Percentiles rank a stretch among this genome's conserved stretches.
Evolutionary conservation across 106 monocot genomes (phyloP).

Genomic region (Cymbidium sinense): DNA sequence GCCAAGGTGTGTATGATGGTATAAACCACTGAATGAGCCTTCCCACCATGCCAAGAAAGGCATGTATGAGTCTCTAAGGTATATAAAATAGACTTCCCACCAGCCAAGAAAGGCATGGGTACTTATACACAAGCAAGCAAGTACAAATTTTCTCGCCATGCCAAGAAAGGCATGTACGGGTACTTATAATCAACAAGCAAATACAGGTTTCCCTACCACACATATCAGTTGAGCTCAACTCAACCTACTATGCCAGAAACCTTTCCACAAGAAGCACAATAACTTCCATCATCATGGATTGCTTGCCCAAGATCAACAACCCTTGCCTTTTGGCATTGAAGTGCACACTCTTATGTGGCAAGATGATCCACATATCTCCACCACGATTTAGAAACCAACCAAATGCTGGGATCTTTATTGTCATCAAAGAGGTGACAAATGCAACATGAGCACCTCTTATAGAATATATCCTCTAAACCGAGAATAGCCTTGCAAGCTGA

Average conservation of each 20-base stretch:
- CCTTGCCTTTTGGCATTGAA: slow-evolving; percentile 61
- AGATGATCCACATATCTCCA: slow-evolving; percentile 73
- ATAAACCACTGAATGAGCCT: too few relatives aligned
- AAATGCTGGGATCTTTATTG: slow-evolving; percentile 96
- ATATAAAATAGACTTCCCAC: too few relatives aligned
- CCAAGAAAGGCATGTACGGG: too few relatives aligned
- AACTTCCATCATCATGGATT: slow-evolving; percentile 82
- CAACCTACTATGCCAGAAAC: slow-evolving; percentile 81
- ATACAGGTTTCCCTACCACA: too few relatives aligned
- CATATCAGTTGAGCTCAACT: too few relatives aligned
- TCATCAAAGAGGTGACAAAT: slow-evolving; percentile 87
- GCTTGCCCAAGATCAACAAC: slow-evolving; percentile 54
- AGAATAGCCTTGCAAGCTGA: slow-evolving; percentile 78
- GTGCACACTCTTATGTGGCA: slow-evolving; percentile 92
- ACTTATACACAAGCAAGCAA: too few relatives aligned
- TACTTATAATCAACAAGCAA: too few relatives aligned
- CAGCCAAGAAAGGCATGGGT: too few relatives aligned
- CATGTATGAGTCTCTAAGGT: too few relatives aligned
- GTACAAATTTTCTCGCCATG: too few relatives aligned
- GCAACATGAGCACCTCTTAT: slow-evolving; percentile 93
- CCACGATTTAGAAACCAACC: slow-evolving; percentile 80
- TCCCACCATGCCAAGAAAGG: too few relatives aligned
- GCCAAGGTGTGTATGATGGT: too few relatives aligned
- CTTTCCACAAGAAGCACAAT: slow-evolving; percentile 90
- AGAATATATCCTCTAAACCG: slow-evolving; percentile 56